Evolutionary conservation across 768 basidiomycete genomes (phyloP), one percentile per base, ranked within the genome.

Genomic region (Lentinula edodes): DNA sequence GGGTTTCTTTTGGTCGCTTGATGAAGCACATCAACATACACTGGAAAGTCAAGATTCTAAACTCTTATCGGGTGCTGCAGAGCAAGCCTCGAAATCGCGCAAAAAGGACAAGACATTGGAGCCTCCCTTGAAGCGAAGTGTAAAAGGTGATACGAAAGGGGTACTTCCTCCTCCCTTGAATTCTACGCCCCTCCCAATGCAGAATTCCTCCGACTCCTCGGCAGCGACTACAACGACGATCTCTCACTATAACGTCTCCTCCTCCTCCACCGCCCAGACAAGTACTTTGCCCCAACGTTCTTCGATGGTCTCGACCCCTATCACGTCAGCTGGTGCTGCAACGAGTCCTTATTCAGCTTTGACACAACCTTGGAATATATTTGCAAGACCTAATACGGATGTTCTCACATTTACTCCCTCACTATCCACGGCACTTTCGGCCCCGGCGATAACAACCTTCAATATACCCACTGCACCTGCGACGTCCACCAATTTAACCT

Each of bases 1-100:
- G 72, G 95, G 95, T 1, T 93, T 88, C 65, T 93, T 94, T 65
- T 98, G 95, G 95, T 89, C 90, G 18, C 79, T 97, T 36, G 95
- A 96, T 68, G 87, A 89, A 48, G 82, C 85, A 60, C 80, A 80
- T 69, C 83, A 86, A 57, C 86, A 85, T 61, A 78, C 78, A 39
- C 82, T 92, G 48, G 88, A 59, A 8, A 46, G 89, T 63, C 88
- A 89, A 67, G 88, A 90, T 63, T 77, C 76, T 20, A 84, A 84
- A 75, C 74, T 73, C 66, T 72, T 78, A 63, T 69, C 72, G n/a
- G 68, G 73, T 6, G 74, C 75, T 45, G 66, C 71, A 35, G 71
- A 68, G 32, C 51, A 66, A 13, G 64, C 71, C 66, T 73, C 56
- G 76, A 78, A 38, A 68, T 71, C 18, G 76, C 73, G 34, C 78